Base-by-base conservation (phyloP, 345 rosid species). In the Bruguiera sexangula region DNA sequence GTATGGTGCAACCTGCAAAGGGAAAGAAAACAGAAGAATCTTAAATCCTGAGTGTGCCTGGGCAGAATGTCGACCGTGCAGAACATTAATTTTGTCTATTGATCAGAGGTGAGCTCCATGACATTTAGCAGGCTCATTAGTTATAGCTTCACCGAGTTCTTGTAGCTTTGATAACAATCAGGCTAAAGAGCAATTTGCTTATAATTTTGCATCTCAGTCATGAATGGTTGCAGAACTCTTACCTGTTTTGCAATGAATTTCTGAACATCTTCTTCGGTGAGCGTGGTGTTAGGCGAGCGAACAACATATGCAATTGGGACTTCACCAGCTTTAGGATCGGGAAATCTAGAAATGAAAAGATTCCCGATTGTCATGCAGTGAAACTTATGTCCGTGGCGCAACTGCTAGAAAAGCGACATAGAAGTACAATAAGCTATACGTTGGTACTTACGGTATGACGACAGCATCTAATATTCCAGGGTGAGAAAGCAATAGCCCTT, bases 321-420 rank as follows among this genome's bases (percentile, higher is more conserved):
- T 80, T 90, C 96, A 31, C 99, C 94, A 60, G 96, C 96, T 85
- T 90, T 92, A 50, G 81, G 82, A 79, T 92, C 96, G 22, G 96
- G 99, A 43, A 79, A 87, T 63, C 96, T 95, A 63, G 27, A 56
- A 18, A 37, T 26, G 39, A 13, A 63, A 54, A 24, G 36, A 22
- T 51, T n/a, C 37, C 57, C 8, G 32, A 30, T 62, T 50, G 18
- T 58, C 46, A 60, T 19, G 22, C 56, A 37, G 24, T 6, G 18
- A 63, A 6, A 21, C 6, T 3, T 29, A 21, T n/a, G 16, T 5
- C 22, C 21, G 2, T 15, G 22, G 20, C 5, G 8, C 22, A 62
- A 24, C 5, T 31, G 48, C 53, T 36, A 34, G 1, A 6, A 56
- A n/a, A 66, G 36, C 55, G 10, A 39, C 15, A 55, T 8, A 22